These are phyloP conservation scores for Cercospora sp. DNA, from an alignment of 2,329 filamentous ascomycete species.

Conservation along the genomic window DNA sequence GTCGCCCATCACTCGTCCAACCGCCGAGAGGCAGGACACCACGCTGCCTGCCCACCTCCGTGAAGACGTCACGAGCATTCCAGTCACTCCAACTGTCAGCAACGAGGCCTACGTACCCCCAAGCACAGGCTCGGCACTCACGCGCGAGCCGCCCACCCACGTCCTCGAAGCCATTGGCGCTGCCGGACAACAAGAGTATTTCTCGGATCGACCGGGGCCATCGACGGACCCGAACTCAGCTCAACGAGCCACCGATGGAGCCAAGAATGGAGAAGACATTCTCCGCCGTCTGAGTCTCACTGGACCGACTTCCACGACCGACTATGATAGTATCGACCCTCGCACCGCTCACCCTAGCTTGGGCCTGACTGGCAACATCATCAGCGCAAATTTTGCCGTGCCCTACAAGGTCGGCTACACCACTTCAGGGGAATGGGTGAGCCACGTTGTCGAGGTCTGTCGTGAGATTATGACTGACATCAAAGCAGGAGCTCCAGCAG, in stretches of 20 bases:
- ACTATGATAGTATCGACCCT: conserved; percentile 54
- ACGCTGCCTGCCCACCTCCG: conserved; percentile 21
- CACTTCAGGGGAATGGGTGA: conserved; percentile 57
- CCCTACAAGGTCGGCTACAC: conserved; percentile 60
- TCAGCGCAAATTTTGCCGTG: conserved; percentile 64
- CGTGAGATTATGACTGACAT: conserved; percentile 2
- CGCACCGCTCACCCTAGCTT: conserved; percentile 57
- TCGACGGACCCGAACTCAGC: conserved; percentile 36
- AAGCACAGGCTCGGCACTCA: conserved; percentile 6
- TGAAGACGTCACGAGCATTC: conserved; percentile 24
- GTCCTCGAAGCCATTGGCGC: conserved; percentile 29
- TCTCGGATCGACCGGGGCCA: conserved; percentile 10
- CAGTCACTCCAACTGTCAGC: conserved; percentile 32
- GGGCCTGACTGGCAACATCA: conserved; percentile 61
- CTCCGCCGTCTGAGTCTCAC: conserved; percentile 55
- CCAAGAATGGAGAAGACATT: conserved; percentile 51
- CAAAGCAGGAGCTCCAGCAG: conserved; percentile 65
- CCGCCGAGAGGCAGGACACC: conserved; percentile 26
- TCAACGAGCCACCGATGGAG: conserved; percentile 47
- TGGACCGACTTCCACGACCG: conserved; percentile 38
- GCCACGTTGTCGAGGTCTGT: conserved; percentile 23
- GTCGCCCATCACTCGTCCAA: conserved; percentile 23
- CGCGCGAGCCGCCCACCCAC: conserved; percentile 21
- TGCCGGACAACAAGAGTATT: conserved; percentile 13
- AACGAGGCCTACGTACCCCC: conserved; percentile 23